Evolutionary conservation across 129 eudicot species (phyloP), one percentile per base, ranked within the genome.

Genomic region (Artemisia argyi): DNA sequence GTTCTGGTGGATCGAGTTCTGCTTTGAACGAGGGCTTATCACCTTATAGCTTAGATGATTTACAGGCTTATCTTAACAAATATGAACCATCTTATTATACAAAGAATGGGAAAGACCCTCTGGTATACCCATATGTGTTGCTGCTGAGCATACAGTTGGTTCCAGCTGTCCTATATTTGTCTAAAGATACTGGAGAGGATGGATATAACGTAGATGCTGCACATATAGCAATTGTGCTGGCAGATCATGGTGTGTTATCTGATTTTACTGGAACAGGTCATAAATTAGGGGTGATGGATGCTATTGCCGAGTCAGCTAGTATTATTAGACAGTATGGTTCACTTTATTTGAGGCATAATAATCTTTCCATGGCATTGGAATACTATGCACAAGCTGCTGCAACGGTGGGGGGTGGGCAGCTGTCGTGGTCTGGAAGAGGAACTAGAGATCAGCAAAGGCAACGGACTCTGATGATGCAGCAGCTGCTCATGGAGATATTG

Each of bases 371-470:
- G 92, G 89, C 96, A 8, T 76, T 93, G 82, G 98, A 93, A 77
- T 93, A 93, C 69, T 93, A 90, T 79, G 97, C 84, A 24, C 98
- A 93, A 81, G 92, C 97, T 58, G 96, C 97, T 65, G 98, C 96
- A 16, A 84, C 96, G 15, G 88, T 87, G 79, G 98, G 97, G 67
- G 98, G 98, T 61, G 98, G 98, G 59, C 85, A 82, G 30, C 11
- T 87, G 61, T 90, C 97, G 14, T 90, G 98, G 97, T 83, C 79
- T 48, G 97, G 92, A 28, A 79, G 97, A 82, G 85, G 86, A 67
- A 90, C 55, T 55, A 76, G 77, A 16, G 98, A 93, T 84, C 98
- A 90, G 83, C 97, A 90, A 75, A 77, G 98, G 76, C 97, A 90
- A 85, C 79, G 89, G 73, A 84, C 66, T 8, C 65, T 90, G 88